Evolutionary conservation across 1,284 basidiomycete genomes (phyloP).

Genomic region (Sphagnurus paluster): DNA sequence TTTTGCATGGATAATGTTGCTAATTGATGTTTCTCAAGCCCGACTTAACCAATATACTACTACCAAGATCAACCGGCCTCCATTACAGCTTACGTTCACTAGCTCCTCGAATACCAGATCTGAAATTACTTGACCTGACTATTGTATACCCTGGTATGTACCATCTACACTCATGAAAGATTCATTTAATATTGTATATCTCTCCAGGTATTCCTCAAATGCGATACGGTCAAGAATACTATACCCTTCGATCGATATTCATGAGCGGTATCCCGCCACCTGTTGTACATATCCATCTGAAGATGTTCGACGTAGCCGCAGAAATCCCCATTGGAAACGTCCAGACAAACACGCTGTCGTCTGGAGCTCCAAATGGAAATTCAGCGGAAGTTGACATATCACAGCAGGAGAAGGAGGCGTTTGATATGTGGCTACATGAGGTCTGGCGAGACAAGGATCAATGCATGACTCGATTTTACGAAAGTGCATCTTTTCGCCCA

Average conservation of each 20-base stretch:
- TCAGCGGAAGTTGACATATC: constrained; percentile 61
- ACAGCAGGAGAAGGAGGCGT: constrained; percentile 64
- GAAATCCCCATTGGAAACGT: constrained; percentile 69
- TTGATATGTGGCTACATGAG: constrained; percentile 82
- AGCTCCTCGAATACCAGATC: constrained; percentile 70
- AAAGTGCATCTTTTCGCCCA: constrained; percentile 40
- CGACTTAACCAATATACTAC: constrained; percentile 77
- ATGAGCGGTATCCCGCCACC: constrained; percentile 83
- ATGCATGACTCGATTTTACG: constrained; percentile 65
- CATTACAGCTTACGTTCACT: constrained; percentile 85
- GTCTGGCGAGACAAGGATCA: constrained; percentile 87
- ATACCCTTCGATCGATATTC: constrained; percentile 89
- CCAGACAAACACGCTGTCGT: constrained; percentile 35
- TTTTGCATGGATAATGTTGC: constrained; percentile 1
- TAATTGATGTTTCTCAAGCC: constrained; percentile 42
- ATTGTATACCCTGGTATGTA: constrained; percentile 86
- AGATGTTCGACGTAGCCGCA: constrained; percentile 66
- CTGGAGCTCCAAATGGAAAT: constrained; percentile 25
- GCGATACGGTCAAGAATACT: constrained; percentile 82
- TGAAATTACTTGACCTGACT: constrained; percentile 88
- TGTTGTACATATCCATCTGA: constrained; percentile 82
- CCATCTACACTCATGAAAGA: neutral
- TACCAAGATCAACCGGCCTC: constrained; percentile 91
- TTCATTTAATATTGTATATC: constrained; percentile 4
- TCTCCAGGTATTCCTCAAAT: constrained; percentile 61